These are phyloP conservation scores for Fusarium sp. DNA, from an alignment of 2,329 filamentous ascomycete species.

Conservation along the genomic window DNA sequence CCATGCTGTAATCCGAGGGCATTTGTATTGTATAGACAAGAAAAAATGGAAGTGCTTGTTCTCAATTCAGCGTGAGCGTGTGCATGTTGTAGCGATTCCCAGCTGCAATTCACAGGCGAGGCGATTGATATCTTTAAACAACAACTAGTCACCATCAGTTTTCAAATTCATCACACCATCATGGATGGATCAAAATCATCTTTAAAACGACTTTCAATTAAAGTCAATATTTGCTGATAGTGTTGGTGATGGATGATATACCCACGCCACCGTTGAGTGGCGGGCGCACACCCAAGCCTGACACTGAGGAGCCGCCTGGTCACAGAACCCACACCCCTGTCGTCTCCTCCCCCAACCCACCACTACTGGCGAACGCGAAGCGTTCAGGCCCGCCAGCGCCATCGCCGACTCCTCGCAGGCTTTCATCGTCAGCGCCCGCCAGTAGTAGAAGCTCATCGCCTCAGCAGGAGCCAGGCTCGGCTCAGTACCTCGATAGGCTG, in stretches of 20 bases:
- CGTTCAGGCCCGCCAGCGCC: slow-evolving; percentile 11
- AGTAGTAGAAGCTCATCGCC: not conserved
- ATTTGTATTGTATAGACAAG: not conserved
- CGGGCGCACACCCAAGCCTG: slow-evolving; percentile 12
- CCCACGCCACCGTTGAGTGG: slow-evolving; percentile 17
- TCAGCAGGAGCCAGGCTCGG: slow-evolving; percentile 34
- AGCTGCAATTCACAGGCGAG: not conserved
- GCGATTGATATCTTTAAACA: not conserved
- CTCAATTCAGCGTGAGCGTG: not conserved
- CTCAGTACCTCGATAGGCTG: slow-evolving; percentile 27
- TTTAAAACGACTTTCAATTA: not conserved
- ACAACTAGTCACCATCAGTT: not conserved
- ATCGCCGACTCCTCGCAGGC: not conserved
- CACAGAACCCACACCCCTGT: slow-evolving; percentile 11
- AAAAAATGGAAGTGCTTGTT: not conserved
- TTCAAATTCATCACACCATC: not conserved
- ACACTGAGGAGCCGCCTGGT: not conserved
- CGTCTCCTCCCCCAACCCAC: slow-evolving; percentile 11
- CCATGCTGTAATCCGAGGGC: not conserved
- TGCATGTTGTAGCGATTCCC: not conserved
- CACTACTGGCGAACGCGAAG: slow-evolving; percentile 27
- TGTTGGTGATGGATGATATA: not conserved
- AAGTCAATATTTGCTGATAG: not conserved
- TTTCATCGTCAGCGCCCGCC: slow-evolving; percentile 7
- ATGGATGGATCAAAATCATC: not conserved